Percentiles rank a stretch among this genome's conserved stretches.
Evolutionary conservation across 2,329 filamentous ascomycete species (phyloP).

Genomic region (Colletotrichum falcatum): DNA sequence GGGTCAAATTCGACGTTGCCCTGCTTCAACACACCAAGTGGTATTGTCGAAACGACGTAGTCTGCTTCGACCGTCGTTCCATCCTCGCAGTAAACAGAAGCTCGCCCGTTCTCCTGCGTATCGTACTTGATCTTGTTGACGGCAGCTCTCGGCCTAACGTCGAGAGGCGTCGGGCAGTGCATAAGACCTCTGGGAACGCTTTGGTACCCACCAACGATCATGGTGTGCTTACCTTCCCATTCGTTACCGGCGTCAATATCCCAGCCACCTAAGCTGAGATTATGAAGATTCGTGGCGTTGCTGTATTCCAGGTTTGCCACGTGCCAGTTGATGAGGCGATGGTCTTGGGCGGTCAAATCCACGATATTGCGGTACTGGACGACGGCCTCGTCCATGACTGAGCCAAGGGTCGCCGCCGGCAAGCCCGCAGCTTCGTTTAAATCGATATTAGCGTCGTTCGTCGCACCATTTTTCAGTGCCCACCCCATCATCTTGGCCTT

Average conservation of each 20-base stretch:
- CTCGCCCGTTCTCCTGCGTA: conserved; percentile 50
- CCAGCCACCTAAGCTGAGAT: conserved; percentile 90
- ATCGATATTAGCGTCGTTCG: conserved; percentile 75
- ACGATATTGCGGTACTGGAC: conserved; percentile 87
- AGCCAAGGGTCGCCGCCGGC: conserved; percentile 81
- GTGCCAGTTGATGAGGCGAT: conserved; percentile 96
- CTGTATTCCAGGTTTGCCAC: conserved; percentile 98
- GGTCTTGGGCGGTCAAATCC: conserved; percentile 85
- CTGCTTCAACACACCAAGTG: conserved; percentile 92
- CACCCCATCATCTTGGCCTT: conserved; percentile 88
- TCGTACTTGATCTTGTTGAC: conserved; percentile 80
- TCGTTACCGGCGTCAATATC: conserved; percentile 98
- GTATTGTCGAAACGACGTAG: conserved; percentile 88
- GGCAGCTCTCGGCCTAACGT: conserved; percentile 78
- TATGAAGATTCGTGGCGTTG: conserved; percentile 89
- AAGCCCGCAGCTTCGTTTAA: conserved; percentile 74
- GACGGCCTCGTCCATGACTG: conserved; percentile 93
- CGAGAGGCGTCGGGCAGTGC: conserved; percentile 79
- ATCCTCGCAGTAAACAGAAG: conserved; percentile 77
- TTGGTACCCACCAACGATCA: conserved; percentile 94
- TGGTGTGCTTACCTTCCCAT: conserved; percentile 93
- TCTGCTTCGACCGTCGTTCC: conserved; percentile 86
- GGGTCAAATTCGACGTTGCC: conserved; percentile 87
- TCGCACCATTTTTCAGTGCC: conserved; percentile 74
- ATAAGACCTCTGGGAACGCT: conserved; percentile 90